Evolutionary conservation across 495 filamentous ascomycete species (phyloP).

Genomic region (Cercophora sp.): DNA sequence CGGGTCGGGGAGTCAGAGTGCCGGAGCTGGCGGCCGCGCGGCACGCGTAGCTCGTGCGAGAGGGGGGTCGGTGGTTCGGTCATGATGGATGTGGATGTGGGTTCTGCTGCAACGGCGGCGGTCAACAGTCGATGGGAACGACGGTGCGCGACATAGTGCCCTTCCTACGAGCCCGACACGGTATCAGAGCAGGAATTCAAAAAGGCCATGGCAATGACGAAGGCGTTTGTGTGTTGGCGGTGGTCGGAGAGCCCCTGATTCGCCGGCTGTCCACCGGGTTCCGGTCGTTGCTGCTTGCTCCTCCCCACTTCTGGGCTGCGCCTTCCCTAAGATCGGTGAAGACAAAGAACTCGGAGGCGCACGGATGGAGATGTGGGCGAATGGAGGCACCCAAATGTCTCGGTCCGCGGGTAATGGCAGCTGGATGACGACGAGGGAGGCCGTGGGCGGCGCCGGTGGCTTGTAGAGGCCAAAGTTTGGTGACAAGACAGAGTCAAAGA

Average conservation of each 20-base stretch:
- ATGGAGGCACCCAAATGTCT: not conserved
- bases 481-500: not conserved
- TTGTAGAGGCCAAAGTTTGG: not conserved
- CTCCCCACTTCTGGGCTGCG: not conserved
- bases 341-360: too few species aligned
- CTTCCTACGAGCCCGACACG: conserved; percentile 26
- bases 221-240: conserved; percentile 4
- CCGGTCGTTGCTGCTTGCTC: not conserved
- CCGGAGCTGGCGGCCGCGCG: conserved; percentile 26
- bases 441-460: not conserved
- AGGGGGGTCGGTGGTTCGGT: conserved; percentile 23
- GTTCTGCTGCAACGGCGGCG: conserved; percentile 1
- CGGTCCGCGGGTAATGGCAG: not conserved
- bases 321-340: too few species aligned
- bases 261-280: not conserved
- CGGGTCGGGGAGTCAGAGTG: conserved; percentile 32
- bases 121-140: conserved; percentile 13
- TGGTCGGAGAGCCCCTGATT: conserved; percentile 4
- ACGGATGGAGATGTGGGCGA: too few species aligned
- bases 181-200: conserved; percentile 12
- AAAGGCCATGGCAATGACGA: conserved; percentile 11
- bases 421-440: not conserved
- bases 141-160: conserved; percentile 24
- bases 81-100: conserved; percentile 15
- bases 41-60: conserved; percentile 18